Base-by-base conservation (phyloP, 768 basidiomycete species). In the Amyloporia xantha region DNA sequence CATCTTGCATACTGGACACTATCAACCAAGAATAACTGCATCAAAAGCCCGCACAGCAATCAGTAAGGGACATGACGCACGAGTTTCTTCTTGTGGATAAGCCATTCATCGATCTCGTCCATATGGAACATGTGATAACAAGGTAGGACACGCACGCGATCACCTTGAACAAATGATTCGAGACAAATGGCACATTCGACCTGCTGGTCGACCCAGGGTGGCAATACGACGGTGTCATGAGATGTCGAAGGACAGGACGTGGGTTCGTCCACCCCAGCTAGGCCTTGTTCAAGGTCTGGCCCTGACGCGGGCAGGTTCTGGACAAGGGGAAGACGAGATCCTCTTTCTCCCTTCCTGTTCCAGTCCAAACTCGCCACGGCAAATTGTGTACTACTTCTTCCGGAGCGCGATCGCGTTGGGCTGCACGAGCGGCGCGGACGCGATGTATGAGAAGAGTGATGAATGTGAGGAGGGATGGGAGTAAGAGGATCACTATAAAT, bases 61-160 rank as follows among this genome's bases (percentile, higher is more conserved):
- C 47, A 40, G 17, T 9, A 9, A 20, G 40, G 39, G n/a, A 48
- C 28, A n/a, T 2, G 30, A 73, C 86, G 61, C 60, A 94, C 93
- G 66, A 95, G 68, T 72, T 96, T 96, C 73, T 93, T 91, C 65
- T 90, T 80, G 52, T 86, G 82, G 48, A 94, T 84, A 51, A 98
- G 68, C 95, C 95, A 98, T 54, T 85, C 77, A 63, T 93, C 91
- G 33, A 96, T 80, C 64, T 97, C 95, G 28, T 84, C 76, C 39
- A 90, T 77, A 67, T 98, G 95, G 69, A 96, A 98, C 47, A 98
- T 82, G 63, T 98, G 95, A 41, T 88, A 86, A 60, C 95, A 98
- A 1, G 95, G 95, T 35, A 97, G 63, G 44, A 94, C 89, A 57
- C 94, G 80, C 37, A 97, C 90, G 58, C 81, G 78, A 62, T 98